These are phyloP conservation scores for Nepenthes alata DNA, from an alignment of 179 eudicot species.

Conservation along the genomic window DNA sequence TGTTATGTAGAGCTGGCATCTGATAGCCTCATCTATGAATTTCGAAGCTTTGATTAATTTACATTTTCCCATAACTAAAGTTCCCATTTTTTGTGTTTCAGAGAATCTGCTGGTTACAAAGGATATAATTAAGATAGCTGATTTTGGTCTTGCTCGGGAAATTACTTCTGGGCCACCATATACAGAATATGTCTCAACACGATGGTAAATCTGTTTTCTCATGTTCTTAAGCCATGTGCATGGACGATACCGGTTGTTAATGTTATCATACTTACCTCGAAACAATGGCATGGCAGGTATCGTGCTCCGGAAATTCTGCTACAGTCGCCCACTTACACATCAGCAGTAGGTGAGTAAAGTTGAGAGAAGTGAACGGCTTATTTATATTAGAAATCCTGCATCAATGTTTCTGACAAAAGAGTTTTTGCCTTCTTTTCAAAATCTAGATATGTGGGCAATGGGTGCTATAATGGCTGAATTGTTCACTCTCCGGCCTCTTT, in stretches of 20 bases:
- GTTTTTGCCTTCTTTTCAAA: background rate
- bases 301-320: constrained; percentile 98
- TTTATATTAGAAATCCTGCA: too few relatives aligned
- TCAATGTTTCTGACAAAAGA: too few relatives aligned
- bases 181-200: constrained; percentile 90
- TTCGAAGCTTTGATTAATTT: too few relatives aligned
- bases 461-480: constrained; percentile 97
- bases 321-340: constrained; percentile 64
- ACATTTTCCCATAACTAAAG: background rate
- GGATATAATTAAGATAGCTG: constrained; percentile 68
- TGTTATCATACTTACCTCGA: too few relatives aligned
- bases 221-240: background rate
- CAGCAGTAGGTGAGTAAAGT: constrained; percentile 78
- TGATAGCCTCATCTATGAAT: too few relatives aligned
- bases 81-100: constrained; percentile 13
- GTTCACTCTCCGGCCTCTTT: constrained; percentile 79
- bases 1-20: too few relatives aligned
- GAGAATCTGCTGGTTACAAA: constrained; percentile 75
- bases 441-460: constrained; percentile 99
- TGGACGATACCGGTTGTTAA: too few relatives aligned
- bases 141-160: constrained; percentile 94
- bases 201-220: constrained; percentile 41
- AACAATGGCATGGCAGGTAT: constrained; percentile 44
- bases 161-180: constrained; percentile 55
- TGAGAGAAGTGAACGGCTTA: too few relatives aligned